Evolutionary conservation across 306 rosid genomes (phyloP).

Genomic region (Vigna trinervia): DNA sequence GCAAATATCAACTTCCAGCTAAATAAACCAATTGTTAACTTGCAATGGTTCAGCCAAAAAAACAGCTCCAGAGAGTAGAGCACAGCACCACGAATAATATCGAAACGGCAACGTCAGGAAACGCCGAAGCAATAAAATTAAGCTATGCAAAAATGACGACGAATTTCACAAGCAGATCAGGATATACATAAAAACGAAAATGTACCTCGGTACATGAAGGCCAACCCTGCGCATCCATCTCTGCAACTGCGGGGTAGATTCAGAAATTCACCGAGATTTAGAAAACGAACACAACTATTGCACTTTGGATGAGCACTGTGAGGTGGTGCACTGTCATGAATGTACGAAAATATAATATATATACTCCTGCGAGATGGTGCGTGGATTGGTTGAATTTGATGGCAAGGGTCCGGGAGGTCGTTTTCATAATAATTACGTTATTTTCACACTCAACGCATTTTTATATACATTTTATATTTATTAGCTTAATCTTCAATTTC

Average conservation of each 20-base stretch:
- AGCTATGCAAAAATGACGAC: not conserved
- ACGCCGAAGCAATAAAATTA: not conserved
- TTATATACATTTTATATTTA: too few species aligned
- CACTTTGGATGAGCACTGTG: too few species aligned
- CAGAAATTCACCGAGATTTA: constrained; percentile 9
- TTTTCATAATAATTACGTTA: too few species aligned
- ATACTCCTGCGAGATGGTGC: too few species aligned
- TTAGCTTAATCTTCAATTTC: too few species aligned
- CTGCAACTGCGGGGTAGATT: constrained; percentile 1
- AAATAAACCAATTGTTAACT: not conserved
- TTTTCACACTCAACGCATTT: too few species aligned
- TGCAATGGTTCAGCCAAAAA: not conserved
- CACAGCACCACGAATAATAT: constrained; percentile 3
- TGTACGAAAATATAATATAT: too few species aligned
- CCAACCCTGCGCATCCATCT: constrained; percentile 67
- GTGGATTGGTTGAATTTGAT: too few species aligned
- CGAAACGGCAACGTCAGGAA: constrained; percentile 1
- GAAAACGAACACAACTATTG: not conserved
- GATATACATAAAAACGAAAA: constrained; percentile 42
- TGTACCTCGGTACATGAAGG: constrained; percentile 77
- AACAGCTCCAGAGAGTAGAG: not conserved
- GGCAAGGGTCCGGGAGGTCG: too few species aligned
- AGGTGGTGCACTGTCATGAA: too few species aligned
- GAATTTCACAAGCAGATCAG: constrained; percentile 12
- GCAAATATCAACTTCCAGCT: constrained; percentile 22